Evolutionary conservation across 2,329 filamentous ascomycete species (phyloP), one percentile per base, ranked within the genome.

Genomic region (Aureobasidium pullulans): DNA sequence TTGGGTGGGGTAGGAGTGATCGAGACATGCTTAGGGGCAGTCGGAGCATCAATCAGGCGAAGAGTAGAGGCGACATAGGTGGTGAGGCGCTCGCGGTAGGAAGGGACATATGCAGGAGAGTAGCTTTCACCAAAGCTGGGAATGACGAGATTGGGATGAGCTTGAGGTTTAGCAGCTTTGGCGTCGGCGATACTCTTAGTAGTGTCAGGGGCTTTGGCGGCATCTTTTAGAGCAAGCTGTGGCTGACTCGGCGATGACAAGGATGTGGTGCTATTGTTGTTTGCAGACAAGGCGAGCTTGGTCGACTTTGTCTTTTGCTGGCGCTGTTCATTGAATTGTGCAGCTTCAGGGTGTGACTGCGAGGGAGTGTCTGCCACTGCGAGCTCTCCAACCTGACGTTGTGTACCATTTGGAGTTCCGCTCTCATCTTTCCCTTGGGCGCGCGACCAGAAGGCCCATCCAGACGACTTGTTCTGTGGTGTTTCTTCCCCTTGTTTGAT

Each of bases 361-460:
- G 76, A 79, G 7, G 77, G 77, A 1, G 78, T 80, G 57, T 79
- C 73, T 13, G 76, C 76, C 6, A 80, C 78, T 16, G 78, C 77
- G 4, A 80, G 68, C 62, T 80, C 77, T 6, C 75, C 74, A 13
- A 82, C 74, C 56, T 81, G 76, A 60, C 81, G 84, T 76, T 64
- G 79, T 81, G 49, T 79, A 70, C 70, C 85, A 76, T 36, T 82
- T 76, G 62, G 82, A 77, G 53, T 66, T 80, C 76, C 28, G 77
- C 84, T 64, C 7, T 19, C 43, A 3, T 74, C 64, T 60, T 72
- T 72, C 1, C 73, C 64, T 60, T 72, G 72, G 3, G 86, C 84
- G 47, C 80, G 82, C 13, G 86, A 90, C 88, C 88, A 93, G 64
- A 93, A 92, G 0, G 86, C 88, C 89, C 89, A 93, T 0, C 86